Evolutionary conservation across 805 yeast species (phyloP).

Genomic region (Priceomyces melissophilus): DNA sequence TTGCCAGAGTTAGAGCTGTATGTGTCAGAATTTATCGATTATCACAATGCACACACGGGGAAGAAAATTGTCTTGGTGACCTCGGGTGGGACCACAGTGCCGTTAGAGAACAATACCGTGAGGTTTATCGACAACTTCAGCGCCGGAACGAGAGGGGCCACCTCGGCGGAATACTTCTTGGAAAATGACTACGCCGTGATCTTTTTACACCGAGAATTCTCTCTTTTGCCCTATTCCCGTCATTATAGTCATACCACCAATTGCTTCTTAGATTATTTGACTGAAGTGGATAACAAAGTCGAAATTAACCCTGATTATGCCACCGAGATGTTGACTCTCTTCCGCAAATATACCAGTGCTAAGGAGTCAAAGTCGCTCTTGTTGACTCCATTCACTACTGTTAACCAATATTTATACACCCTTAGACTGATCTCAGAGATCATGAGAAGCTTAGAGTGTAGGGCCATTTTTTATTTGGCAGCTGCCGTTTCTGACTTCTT

Average conservation of each 20-base stretch:
- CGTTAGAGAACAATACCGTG: constrained; percentile 94
- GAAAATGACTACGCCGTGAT: constrained; percentile 88
- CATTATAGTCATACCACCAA: constrained; percentile 81
- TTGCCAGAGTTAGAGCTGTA: constrained; percentile 57
- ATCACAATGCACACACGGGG: constrained; percentile 42
- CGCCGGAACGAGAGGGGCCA: constrained; percentile 97
- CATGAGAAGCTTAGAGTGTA: constrained; percentile 51
- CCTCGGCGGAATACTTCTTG: constrained; percentile 88
- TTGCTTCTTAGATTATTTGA: constrained; percentile 83
- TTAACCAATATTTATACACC: constrained; percentile 88
- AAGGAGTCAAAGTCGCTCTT: constrained; percentile 52
- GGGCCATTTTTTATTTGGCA: constrained; percentile 80
- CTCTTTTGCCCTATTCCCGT: constrained; percentile 88
- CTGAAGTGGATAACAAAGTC: constrained; percentile 51
- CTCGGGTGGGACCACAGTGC: constrained; percentile 97
- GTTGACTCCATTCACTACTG: constrained; percentile 87
- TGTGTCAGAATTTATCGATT: constrained; percentile 57
- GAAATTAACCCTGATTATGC: constrained; percentile 61
- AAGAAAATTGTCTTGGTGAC: constrained; percentile 77
- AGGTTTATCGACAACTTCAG: constrained; percentile 94
- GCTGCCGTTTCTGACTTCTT: constrained; percentile 98
- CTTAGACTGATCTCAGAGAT: constrained; percentile 62
- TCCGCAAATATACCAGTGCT: constrained; percentile 53
- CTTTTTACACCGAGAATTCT: constrained; percentile 88
- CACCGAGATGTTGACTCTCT: constrained; percentile 55